These are phyloP conservation scores for Euphrasia confusa DNA, from an alignment of 257 asterid genomes.

Conservation along the genomic window DNA sequence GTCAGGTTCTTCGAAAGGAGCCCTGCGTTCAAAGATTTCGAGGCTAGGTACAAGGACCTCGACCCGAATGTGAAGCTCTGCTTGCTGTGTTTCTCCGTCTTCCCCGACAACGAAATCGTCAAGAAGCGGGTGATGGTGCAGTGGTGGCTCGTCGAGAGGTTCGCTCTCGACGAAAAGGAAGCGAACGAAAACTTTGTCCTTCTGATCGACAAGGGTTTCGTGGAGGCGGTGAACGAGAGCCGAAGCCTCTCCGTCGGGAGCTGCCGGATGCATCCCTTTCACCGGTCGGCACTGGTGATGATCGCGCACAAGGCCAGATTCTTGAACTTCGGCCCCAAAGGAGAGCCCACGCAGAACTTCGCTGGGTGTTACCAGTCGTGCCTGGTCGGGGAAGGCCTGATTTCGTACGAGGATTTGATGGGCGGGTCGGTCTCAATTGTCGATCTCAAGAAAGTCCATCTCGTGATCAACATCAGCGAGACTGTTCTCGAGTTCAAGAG, in stretches of 20 bases:
- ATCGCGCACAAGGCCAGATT: slow-evolving; percentile 31
- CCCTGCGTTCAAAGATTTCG: slow-evolving; percentile 30
- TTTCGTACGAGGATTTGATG: slow-evolving; percentile 27
- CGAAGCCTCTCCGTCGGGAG: slow-evolving; percentile 22
- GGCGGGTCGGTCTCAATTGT: not conserved
- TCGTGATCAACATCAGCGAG: slow-evolving; percentile 41
- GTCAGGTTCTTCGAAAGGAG: slow-evolving; percentile 11
- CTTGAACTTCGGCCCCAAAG: slow-evolving; percentile 29
- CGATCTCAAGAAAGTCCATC: slow-evolving; percentile 37
- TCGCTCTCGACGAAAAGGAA: slow-evolving; percentile 18
- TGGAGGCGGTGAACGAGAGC: slow-evolving; percentile 31
- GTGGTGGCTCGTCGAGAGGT: slow-evolving; percentile 50
- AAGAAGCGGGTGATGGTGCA: slow-evolving; percentile 43
- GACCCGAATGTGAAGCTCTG: slow-evolving; percentile 27
- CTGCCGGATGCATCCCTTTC: slow-evolving; percentile 35
- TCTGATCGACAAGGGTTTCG: slow-evolving; percentile 33
- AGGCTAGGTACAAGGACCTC: slow-evolving; percentile 24
- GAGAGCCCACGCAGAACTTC: slow-evolving; percentile 34
- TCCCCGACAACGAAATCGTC: slow-evolving; percentile 35
- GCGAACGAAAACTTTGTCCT: slow-evolving; percentile 14
- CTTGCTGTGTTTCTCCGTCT: slow-evolving; percentile 41
- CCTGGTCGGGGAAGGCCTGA: slow-evolving; percentile 36
- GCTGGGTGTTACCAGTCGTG: slow-evolving; percentile 28
- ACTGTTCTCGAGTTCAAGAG: slow-evolving; percentile 30
- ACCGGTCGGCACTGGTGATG: slow-evolving; percentile 26